Evolutionary conservation across 352 stramenopile species (phyloP), one percentile per base, ranked within the genome.

Genomic region (Phytophthora rubi): DNA sequence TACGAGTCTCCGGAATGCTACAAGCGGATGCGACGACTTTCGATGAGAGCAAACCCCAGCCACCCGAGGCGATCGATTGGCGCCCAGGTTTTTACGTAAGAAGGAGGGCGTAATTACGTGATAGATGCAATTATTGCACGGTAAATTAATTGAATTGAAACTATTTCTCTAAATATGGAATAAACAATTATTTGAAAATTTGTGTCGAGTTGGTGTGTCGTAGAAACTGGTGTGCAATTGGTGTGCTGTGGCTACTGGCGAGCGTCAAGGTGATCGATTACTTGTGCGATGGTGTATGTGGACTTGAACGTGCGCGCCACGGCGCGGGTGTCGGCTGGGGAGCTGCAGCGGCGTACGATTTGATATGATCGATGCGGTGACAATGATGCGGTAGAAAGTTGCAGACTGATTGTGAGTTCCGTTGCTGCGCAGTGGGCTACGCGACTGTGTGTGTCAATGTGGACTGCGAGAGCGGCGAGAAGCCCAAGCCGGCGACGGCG

Each of bases 221-320:
- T 30, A 30, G 28, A 42, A 10, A 15, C 21, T 49, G 16, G 16
- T 23, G 42, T 48, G 15, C 15, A 48, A 3, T 6, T 23, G 42
- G 42, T 48, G 42, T 48, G 3, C 4, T 18, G 4, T 3, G 16
- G 5, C 42, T 13, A 44, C 13, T 16, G 33, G 33, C 5, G 35
- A n/a, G n/a, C n/a, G n/a, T n/a, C n/a, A n/a, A n/a, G 12, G 12
- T 44, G 35, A 28, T 30, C 26, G 18, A 21, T 21, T 21, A 30
- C 2, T 13, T 42, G 12, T 10, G 35, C 12, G 28, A 85, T 89
- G 74, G 70, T 80, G 74, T 95, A 93, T 76, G 71, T 82, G 55
- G 88, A 95, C 76, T 66, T 95, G 68, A 92, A 88, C 39, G 82
- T 95, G 55, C 82, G 73, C 55, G 64, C 72, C n/a, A 82, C 68